Base-by-base conservation (phyloP, 257 asterid genomes). In the Solanum etuberosum region DNA sequence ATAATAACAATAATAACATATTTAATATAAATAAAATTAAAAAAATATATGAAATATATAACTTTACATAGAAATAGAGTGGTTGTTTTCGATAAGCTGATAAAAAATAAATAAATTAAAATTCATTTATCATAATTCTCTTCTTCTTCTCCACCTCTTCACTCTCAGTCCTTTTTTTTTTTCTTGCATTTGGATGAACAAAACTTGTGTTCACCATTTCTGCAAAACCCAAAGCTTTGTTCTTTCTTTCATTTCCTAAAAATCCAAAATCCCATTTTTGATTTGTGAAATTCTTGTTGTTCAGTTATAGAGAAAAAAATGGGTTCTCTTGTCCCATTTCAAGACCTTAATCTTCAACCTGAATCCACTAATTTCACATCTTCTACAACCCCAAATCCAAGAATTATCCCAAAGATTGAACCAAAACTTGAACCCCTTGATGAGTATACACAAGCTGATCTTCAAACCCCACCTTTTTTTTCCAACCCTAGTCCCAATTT, bases 381-480 rank as follows among this genome's bases (percentile, higher is more conserved):
- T 20, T 23, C 31, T 35, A 15, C 51, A 35, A 35, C 9, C 82
- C 82, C 89, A 54, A 20, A 88, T 61, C 23, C 87, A 76, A 70
- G 73, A 9, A n/a, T 87, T 73, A 32, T 87, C 35, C 93, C 93
- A 13, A 93, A 90, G 81, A 77, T 83, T 27, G 95, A 92, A 84
- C 97, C 96, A 0, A 94, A 93, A 65, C 90, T 91, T 29, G 97
- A 95, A 86, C 96, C 95, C 9, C 16, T 91, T 5, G 95, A 93
- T 21, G 96, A 95, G 9, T 57, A 85, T 21, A 51, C 85, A 34
- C 80, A 89, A 68, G 89, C 86, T 74, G 61, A 85, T 51, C 87
- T 74, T 29, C 85, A 48, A 34, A 21, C 86, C 3, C 85, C 89
- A 9, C 23, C 87, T 23, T 84, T 88, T 4, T 85, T 85, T 61